Percentiles rank a stretch among this genome's conserved stretches.
Conservation (phyloP, 2,329 filamentous ascomycete species). For the Fusarium avenaceum region DNA sequence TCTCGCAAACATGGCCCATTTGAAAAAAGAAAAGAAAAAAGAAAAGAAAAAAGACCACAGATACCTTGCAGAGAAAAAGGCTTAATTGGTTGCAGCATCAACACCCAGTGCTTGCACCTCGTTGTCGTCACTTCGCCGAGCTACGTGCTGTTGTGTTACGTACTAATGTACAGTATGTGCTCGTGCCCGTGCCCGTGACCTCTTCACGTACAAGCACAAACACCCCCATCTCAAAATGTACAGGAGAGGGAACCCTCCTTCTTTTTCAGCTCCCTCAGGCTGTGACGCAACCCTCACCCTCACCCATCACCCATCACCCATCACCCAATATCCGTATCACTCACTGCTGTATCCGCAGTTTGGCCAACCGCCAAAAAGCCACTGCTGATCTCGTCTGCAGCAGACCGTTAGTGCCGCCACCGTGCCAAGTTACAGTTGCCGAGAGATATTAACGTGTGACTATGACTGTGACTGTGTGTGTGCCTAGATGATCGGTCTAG, state of each 20-base stretch:
- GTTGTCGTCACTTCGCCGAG: constrained; percentile 25
- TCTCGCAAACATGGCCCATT: constrained; percentile 17
- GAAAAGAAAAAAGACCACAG: not conserved
- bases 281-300: not conserved
- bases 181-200: not conserved
- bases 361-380: constrained; percentile 20
- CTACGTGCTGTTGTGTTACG: not conserved
- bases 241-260: too few relatives aligned
- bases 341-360: too few relatives aligned
- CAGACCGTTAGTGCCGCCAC: constrained; percentile 29
- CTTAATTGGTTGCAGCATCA: not conserved
- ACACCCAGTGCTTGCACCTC: constrained; percentile 18
- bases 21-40: constrained; percentile 8
- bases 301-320: too few relatives aligned
- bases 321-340: too few relatives aligned
- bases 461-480: not conserved
- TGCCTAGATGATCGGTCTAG: constrained; percentile 11
- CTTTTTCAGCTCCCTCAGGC: not conserved
- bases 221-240: too few relatives aligned
- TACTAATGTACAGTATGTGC: not conserved
- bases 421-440: constrained; percentile 35
- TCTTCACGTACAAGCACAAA: too few relatives aligned
- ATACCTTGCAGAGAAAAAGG: not conserved
- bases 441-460: not conserved
- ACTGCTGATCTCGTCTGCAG: constrained; percentile 40